A percentile compares a stretch with the other conserved stretches of the same genome.
Conservation (phyloP, 2,329 filamentous ascomycete genomes). For the Ploettnerulaceae sp. region DNA sequence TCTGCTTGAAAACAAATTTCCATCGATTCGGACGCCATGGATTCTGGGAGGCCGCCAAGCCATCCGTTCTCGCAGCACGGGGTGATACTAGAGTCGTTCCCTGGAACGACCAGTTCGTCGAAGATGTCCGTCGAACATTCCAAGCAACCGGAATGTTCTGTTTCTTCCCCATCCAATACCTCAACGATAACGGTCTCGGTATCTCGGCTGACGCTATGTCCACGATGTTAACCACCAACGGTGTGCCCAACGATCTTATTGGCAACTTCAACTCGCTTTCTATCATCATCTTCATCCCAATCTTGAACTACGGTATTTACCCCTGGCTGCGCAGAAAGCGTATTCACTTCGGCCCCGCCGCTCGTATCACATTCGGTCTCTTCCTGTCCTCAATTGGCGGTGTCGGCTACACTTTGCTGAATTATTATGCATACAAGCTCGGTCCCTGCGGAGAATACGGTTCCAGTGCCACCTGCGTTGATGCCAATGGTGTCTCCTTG, state of each 20-base stretch:
- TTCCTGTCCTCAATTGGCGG: slow-evolving; percentile 57
- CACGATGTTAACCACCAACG: slow-evolving; percentile 60
- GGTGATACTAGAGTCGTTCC: slow-evolving; percentile 65
- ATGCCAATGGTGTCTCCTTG: slow-evolving; percentile 21
- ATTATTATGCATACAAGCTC: slow-evolving; percentile 58
- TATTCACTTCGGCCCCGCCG: slow-evolving; percentile 67
- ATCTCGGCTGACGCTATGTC: slow-evolving; percentile 45
- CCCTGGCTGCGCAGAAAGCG: slow-evolving; percentile 58
- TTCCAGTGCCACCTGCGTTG: slow-evolving; percentile 20
- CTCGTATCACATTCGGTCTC: slow-evolving; percentile 68
- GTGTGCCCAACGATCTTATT: slow-evolving; percentile 73
- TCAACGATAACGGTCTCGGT: slow-evolving; percentile 42
- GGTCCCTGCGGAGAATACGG: slow-evolving; percentile 51
- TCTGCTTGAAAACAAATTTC: slow-evolving; percentile 51
- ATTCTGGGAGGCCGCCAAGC: slow-evolving; percentile 67
- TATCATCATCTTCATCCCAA: slow-evolving; percentile 67
- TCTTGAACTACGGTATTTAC: slow-evolving; percentile 64
- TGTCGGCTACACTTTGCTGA: slow-evolving; percentile 51
- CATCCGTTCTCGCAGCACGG: slow-evolving; percentile 52
- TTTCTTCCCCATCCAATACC: slow-evolving; percentile 43
- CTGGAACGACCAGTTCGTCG: slow-evolving; percentile 77
- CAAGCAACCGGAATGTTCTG: slow-evolving; percentile 64
- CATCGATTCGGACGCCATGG: slow-evolving; percentile 53
- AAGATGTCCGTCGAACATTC: slow-evolving; percentile 67
- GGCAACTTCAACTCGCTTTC: slow-evolving; percentile 71